Conservation (phyloP, 495 filamentous ascomycete species). For the Rhizodiscina lignyota region DNA sequence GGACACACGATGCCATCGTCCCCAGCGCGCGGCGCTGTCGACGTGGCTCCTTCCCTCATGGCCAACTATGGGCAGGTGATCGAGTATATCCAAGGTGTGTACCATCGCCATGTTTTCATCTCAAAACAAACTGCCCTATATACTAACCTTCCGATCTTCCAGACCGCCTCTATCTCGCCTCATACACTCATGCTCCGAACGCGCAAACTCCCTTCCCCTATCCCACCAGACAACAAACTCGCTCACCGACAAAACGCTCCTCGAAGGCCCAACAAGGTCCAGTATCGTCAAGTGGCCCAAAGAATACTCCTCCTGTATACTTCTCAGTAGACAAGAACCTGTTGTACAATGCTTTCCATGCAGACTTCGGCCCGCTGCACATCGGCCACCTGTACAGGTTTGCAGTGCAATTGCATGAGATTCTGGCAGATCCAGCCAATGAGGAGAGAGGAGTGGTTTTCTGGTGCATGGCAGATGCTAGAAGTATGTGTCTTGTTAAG, state of each 20-base stretch:
- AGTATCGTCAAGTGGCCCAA: constrained; percentile 26
- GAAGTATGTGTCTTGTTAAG: constrained; percentile 39
- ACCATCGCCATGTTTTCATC: not conserved
- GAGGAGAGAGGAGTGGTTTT: constrained; percentile 79
- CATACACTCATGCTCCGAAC: constrained; percentile 69
- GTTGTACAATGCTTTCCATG: constrained; percentile 95
- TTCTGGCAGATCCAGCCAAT: constrained; percentile 72
- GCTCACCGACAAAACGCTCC: constrained; percentile 61
- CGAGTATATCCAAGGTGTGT: constrained; percentile 60
- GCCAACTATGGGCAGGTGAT: constrained; percentile 53
- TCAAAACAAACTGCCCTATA: constrained; percentile 1
- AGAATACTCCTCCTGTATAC: constrained; percentile 57
- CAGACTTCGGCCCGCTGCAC: constrained; percentile 94
- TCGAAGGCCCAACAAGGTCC: constrained; percentile 43
- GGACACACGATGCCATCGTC: too few relatives aligned
- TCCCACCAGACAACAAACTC: constrained; percentile 37
- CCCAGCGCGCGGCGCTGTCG: too few relatives aligned
- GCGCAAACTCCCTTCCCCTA: constrained; percentile 78
- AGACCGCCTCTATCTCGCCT: constrained; percentile 92
- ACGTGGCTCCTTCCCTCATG: too few relatives aligned
- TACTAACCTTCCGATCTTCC: constrained; percentile 1
- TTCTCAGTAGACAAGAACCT: constrained; percentile 89
- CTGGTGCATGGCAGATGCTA: constrained; percentile 80
- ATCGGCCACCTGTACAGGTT: constrained; percentile 95
- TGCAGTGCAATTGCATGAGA: constrained; percentile 84